Base-by-base conservation (phyloP, 2,329 filamentous ascomycete genomes). In the Fusarium anguioides region DNA sequence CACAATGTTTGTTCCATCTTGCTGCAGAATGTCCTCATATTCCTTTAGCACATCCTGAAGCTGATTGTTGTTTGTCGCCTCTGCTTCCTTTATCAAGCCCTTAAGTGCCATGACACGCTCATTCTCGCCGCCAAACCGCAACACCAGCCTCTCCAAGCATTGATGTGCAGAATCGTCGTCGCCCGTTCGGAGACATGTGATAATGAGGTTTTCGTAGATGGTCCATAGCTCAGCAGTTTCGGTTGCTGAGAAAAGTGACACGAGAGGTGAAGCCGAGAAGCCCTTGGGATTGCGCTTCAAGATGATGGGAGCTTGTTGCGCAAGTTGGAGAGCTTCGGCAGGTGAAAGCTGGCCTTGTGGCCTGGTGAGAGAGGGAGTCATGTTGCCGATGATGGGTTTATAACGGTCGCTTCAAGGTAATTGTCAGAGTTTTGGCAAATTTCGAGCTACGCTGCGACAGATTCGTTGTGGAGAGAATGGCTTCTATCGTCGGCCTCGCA, bases 171-270 rank as follows among this genome's bases (percentile, higher is more conserved):
- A 87, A 66, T 87, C 82, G 72, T 96, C 91, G 77, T 98, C 92
- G 52, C 92, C 91, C 1, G 92, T 94, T 48, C 92, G 91, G 35
- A 99, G 86, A 74, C 92, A 96, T 27, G 93, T 89, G 31, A 96
- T 82, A 69, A 98, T 82, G 18, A 98, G 85, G 75, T 97, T 96
- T 80, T 98, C 95, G 78, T 96, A 92, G 40, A 87, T 88, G 17
- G 86, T 86, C 94, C 95, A 98, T 75, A 92, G 84, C 68, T 97
- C 93, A 53, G 91, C 84, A 0, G 89, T 89, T 76, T 97, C 94
- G 27, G 85, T 77, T 2, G 84, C 79, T 2, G 84, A 81, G 71
- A 88, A 83, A 5, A 89, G 76, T 10, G 84, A 84, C 24, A 76
- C 72, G 11, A 89, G 71, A 4, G 84, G 81, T 29, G 86, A 87